Evolutionary conservation across 345 rosid species (phyloP).

Genomic region (Euphorbia peplus): DNA sequence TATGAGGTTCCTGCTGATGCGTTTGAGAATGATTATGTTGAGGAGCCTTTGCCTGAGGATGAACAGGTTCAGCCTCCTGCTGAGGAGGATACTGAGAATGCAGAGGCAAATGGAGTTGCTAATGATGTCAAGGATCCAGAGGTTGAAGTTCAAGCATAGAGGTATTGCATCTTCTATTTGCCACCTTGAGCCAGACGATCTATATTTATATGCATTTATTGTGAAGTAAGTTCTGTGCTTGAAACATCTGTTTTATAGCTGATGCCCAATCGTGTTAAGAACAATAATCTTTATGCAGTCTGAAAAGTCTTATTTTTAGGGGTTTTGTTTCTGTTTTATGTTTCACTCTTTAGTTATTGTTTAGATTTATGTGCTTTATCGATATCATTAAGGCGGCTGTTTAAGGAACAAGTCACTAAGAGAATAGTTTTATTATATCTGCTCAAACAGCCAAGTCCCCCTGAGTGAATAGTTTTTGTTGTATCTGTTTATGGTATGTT

Average conservation of each 20-base stretch:
- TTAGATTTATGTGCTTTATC: neutral
- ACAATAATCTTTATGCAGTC: too few relatives aligned
- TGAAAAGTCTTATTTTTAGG: too few relatives aligned
- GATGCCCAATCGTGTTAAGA: too few relatives aligned
- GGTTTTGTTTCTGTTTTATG: too few relatives aligned
- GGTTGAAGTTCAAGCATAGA: slow-evolving; percentile 45
- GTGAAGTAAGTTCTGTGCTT: neutral
- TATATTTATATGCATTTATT: neutral
- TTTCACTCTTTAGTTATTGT: neutral
- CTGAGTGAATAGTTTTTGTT: too few relatives aligned
- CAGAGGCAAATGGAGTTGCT: slow-evolving; percentile 42
- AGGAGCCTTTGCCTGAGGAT: slow-evolving; percentile 86
- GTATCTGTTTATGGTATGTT: neutral
- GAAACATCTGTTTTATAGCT: neutral
- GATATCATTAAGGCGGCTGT: neutral
- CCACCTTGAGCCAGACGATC: neutral
- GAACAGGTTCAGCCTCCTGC: slow-evolving; percentile 79
- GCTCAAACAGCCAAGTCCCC: too few relatives aligned
- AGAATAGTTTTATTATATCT: too few relatives aligned
- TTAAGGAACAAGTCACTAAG: neutral
- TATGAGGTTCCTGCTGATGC: slow-evolving; percentile 98
- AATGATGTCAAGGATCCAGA: slow-evolving; percentile 52
- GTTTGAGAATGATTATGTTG: slow-evolving; percentile 93
- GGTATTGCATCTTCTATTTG: slow-evolving; percentile 23
- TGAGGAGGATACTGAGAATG: slow-evolving; percentile 59